These are phyloP conservation scores for Plasmopara viticola DNA, from an alignment of 352 stramenopile genomes.

Conservation along the genomic window DNA sequence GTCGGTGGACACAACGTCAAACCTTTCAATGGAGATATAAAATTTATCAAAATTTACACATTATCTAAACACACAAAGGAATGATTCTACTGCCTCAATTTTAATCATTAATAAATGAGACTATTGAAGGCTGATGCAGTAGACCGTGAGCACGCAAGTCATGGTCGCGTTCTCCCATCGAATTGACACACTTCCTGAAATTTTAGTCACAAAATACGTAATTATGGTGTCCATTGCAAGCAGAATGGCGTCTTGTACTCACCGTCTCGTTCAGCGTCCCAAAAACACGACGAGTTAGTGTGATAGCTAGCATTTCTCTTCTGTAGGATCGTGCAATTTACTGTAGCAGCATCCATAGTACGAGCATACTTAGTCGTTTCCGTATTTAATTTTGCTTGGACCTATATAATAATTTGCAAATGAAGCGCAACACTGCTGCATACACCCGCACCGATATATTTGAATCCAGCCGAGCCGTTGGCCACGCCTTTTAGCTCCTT, in stretches of 20 bases:
- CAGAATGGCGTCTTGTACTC: conserved; percentile 11
- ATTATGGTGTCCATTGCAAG: conserved; percentile 8
- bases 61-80: conserved; percentile 12
- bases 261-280: conserved; percentile 82
- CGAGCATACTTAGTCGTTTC: conserved; percentile 19
- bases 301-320: conserved; percentile 85
- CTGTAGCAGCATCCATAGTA: conserved; percentile 24
- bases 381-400: conserved; percentile 23
- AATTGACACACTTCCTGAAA: conserved; percentile 61
- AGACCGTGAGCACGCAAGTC: conserved; percentile 63
- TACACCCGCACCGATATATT: conserved; percentile 66
- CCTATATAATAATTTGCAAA: conserved; percentile 36
- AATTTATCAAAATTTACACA: conserved; percentile 4
- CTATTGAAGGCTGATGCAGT: conserved; percentile 68
- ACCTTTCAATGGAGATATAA: conserved; percentile 46
- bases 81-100: conserved; percentile 17
- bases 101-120: conserved; percentile 4
- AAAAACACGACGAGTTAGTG: conserved; percentile 85
- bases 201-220: conserved; percentile 7
- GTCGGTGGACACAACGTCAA: conserved; percentile 36
- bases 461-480: conserved; percentile 82
- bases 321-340: conserved; percentile 85
- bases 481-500: conserved; percentile 81
- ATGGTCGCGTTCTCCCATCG: conserved; percentile 72
- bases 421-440: not conserved